Evolutionary conservation across 2,329 filamentous ascomycete species (phyloP).

Genomic region (Zymoseptoria pseudotritici): DNA sequence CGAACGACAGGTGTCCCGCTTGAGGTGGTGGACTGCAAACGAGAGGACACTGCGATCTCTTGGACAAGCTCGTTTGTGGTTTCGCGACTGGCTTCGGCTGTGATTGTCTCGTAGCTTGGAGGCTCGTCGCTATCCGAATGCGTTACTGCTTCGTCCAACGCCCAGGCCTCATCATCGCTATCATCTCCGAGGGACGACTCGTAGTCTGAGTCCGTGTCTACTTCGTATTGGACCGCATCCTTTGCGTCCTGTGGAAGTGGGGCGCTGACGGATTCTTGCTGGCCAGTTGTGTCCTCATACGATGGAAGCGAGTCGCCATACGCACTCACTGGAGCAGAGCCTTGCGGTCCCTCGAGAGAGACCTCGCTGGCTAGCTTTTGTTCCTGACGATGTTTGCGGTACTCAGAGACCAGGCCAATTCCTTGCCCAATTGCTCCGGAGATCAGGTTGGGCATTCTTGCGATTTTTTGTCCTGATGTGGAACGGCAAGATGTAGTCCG

Average conservation of each 20-base stretch:
- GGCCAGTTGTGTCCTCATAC: neutral
- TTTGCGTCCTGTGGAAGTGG: neutral
- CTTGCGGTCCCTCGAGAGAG: neutral
- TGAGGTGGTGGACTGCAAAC: neutral
- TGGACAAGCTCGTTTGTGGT: conserved; percentile 19
- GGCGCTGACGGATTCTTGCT: neutral
- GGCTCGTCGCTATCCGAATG: conserved; percentile 11
- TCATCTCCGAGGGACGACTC: conserved; percentile 12
- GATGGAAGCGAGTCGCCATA: neutral
- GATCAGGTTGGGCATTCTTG: neutral
- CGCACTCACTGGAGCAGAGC: neutral
- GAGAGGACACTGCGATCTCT: conserved; percentile 13
- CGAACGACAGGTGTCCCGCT: neutral
- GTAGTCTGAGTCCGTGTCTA: conserved; percentile 9
- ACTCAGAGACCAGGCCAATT: conserved; percentile 24
- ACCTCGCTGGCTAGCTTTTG: conserved; percentile 12
- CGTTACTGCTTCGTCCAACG: conserved; percentile 25
- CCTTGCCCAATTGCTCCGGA: conserved; percentile 15
- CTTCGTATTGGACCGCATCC: neutral
- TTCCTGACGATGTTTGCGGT: conserved; percentile 23
- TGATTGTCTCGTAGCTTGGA: conserved; percentile 24
- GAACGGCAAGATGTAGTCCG: neutral
- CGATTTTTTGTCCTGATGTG: neutral
- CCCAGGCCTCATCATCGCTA: conserved; percentile 26
- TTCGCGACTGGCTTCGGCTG: conserved; percentile 7